These are phyloP conservation scores for Cladosporium sp. DNA, from an alignment of 2,329 filamentous ascomycete species.

Conservation along the genomic window DNA sequence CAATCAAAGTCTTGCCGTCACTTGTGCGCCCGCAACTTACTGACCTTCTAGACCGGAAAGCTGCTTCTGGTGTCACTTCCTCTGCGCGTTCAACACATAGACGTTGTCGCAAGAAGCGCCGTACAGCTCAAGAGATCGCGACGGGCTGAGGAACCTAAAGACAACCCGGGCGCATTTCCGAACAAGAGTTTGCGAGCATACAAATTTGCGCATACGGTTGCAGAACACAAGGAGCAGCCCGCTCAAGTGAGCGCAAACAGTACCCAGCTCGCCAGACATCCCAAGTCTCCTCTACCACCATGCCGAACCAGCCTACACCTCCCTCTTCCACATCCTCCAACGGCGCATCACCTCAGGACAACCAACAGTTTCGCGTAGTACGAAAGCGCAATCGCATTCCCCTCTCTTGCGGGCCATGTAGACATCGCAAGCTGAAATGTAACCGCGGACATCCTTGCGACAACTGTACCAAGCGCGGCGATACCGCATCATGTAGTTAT, in stretches of 20 bases:
- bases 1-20: no score
- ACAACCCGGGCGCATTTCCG: no score
- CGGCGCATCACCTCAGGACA: slow-evolving; percentile 72
- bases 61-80: not conserved
- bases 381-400: slow-evolving; percentile 89
- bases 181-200: no score
- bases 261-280: no score
- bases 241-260: no score
- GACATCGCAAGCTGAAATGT: slow-evolving; percentile 95
- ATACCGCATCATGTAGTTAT: slow-evolving; percentile 78
- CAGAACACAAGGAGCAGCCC: no score
- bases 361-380: slow-evolving; percentile 76
- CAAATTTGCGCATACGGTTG: no score
- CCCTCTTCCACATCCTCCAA: slow-evolving; percentile 67
- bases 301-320: slow-evolving; percentile 54
- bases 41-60: not conserved
- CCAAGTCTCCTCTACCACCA: not conserved
- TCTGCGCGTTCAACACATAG: not conserved
- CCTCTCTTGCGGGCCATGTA: slow-evolving; percentile 84
- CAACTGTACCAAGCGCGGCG: slow-evolving; percentile 86
- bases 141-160: no score
- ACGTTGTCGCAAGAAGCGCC: not conserved
- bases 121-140: not conserved
- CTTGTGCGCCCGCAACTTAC: no score
- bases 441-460: slow-evolving; percentile 87